phyloP scores from a whole-genome alignment of 345 rosid genomes.

The Fremontodendron californicum region DNA sequence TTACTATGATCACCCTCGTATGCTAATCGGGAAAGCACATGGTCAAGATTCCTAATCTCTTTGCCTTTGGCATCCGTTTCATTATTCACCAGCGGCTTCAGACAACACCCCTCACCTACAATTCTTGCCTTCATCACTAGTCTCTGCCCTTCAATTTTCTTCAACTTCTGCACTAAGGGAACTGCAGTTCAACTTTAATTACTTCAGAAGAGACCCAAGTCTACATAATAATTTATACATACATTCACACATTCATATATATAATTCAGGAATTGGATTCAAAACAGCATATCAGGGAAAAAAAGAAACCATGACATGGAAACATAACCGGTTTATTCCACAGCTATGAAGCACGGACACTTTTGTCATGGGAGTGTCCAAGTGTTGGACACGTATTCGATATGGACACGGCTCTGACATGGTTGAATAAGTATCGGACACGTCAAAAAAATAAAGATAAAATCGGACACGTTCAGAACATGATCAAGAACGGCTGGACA shows the following conservation, averaged over 20 bases:
- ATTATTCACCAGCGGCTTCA: neutral
- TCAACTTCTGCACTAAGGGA: neutral
- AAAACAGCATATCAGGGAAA: neutral
- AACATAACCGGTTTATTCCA: neutral
- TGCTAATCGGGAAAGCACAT: constrained; percentile 14
- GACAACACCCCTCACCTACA: neutral
- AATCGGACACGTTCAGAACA: no score
- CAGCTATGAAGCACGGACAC: no score
- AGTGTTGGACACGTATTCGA: no score
- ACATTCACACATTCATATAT: neutral
- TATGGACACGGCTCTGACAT: no score
- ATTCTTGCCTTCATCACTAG: neutral
- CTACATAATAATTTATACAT: neutral
- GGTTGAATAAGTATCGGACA: no score
- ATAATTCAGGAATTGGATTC: neutral
- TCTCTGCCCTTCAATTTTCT: neutral
- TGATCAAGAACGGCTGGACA: no score
- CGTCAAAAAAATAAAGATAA: no score
- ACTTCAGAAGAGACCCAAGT: neutral
- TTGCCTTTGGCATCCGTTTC: neutral
- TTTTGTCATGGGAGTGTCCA: no score
- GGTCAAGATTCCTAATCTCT: constrained; percentile 6
- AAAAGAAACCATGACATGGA: neutral
- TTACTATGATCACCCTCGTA: constrained; percentile 1
- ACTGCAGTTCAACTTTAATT: neutral